These are phyloP conservation scores for Nicotiana noctiflora DNA, from an alignment of 257 asterid genomes.

Conservation along the genomic window DNA sequence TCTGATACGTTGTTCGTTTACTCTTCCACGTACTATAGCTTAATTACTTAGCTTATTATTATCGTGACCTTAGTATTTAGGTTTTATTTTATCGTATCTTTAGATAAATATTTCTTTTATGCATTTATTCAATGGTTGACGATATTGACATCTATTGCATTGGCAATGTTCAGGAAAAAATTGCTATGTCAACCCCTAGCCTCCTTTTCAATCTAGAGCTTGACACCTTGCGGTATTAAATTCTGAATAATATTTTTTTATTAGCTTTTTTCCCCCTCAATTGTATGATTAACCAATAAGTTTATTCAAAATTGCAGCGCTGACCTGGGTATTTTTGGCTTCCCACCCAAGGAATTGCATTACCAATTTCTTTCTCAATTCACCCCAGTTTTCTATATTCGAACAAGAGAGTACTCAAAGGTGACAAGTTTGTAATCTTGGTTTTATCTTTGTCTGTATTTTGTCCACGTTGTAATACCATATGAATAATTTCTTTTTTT, in stretches of 20 bases:
- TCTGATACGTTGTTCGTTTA: neutral
- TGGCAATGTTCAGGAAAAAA: conserved; percentile 52
- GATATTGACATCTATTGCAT: conserved; percentile 1
- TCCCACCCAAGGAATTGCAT: conserved; percentile 76
- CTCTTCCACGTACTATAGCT: neutral
- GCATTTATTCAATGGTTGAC: neutral
- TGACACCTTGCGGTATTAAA: conserved; percentile 72
- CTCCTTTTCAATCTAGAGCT: conserved; percentile 94
- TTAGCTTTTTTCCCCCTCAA: neutral
- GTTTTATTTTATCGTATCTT: neutral
- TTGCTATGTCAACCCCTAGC: conserved; percentile 63
- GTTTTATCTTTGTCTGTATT: neutral
- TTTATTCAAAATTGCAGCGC: conserved; percentile 51
- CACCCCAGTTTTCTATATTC: conserved; percentile 71
- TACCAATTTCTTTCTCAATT: conserved; percentile 87
- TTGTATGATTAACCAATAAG: conserved; percentile 8
- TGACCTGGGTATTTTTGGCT: conserved; percentile 87
- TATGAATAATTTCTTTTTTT: conserved; percentile 15
- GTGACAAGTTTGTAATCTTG: conserved; percentile 29
- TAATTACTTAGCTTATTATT: too few species aligned
- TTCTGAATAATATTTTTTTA: neutral
- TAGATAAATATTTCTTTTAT: neutral
- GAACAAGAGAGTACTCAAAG: conserved; percentile 93
- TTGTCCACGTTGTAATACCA: conserved; percentile 7
- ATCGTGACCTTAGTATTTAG: neutral